phyloP scores from a whole-genome alignment of 2,329 filamentous ascomycete genomes.

The Xylaria polymorpha region DNA sequence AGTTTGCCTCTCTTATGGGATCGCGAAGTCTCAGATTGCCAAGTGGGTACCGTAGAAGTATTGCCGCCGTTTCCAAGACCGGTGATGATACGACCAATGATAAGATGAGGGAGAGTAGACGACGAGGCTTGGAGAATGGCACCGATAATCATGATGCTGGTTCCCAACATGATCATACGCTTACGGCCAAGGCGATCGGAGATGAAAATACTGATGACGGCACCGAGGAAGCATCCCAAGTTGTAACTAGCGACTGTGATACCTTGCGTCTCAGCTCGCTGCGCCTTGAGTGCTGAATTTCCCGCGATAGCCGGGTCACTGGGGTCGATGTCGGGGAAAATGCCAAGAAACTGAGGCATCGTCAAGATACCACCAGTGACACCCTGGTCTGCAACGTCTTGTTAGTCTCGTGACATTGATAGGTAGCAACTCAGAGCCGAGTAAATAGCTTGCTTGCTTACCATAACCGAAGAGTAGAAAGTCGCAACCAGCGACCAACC shows the following conservation, averaged over 20 bases:
- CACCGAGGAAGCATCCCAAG: conserved; percentile 68
- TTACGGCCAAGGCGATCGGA: conserved; percentile 68
- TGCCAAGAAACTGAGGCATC: conserved; percentile 68
- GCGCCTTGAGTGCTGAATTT: conserved; percentile 50
- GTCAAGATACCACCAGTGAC: conserved; percentile 82
- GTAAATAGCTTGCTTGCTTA: conserved; percentile 45
- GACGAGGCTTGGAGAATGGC: conserved; percentile 57
- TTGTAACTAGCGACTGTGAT: conserved; percentile 68
- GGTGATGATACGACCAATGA: conserved; percentile 64
- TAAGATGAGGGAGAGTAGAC: conserved; percentile 63
- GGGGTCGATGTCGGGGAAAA: conserved; percentile 67
- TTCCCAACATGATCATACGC: conserved; percentile 67
- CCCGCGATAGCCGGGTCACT: conserved; percentile 50
- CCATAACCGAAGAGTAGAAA: conserved; percentile 72
- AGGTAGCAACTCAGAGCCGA: conserved; percentile 10
- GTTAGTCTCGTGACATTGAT: conserved; percentile 19
- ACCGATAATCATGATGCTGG: conserved; percentile 68
- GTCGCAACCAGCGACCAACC: conserved; percentile 77
- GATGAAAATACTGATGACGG: conserved; percentile 59
- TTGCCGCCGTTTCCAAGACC: conserved; percentile 58
- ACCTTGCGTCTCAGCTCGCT: conserved; percentile 63
- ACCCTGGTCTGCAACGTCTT: conserved; percentile 68
- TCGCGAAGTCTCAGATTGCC: conserved; percentile 70
- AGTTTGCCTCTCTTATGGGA: conserved; percentile 69
- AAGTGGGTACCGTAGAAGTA: conserved; percentile 65